phyloP scores from a whole-genome alignment of 1,139 yeast genomes.

The Hanseniaspora gamundiae region DNA sequence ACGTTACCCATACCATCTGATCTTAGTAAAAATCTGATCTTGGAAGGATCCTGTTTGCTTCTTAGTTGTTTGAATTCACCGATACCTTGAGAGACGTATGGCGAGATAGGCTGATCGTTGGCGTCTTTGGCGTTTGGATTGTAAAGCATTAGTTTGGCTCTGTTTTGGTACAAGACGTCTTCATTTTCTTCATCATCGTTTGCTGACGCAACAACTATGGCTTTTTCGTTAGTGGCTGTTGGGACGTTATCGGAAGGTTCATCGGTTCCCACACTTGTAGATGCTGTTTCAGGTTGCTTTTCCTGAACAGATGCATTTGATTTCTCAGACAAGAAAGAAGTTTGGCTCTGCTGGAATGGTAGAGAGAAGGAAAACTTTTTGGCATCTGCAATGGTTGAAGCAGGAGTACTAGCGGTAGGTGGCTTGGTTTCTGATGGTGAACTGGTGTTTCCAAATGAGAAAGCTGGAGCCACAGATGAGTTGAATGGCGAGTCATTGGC shows the following conservation, averaged over 20 bases:
- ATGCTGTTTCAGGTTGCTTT: conserved; percentile 9
- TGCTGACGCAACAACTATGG: conserved; percentile 34
- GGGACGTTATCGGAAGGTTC: conserved; percentile 36
- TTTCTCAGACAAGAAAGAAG: conserved; percentile 5
- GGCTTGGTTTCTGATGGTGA: conserved; percentile 5
- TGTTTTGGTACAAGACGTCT: conserved; percentile 46
- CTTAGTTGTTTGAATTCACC: conserved; percentile 72
- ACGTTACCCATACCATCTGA: conserved; percentile 84
- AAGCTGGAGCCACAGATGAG: conserved; percentile 16
- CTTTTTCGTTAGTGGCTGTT: conserved; percentile 35
- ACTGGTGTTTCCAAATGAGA: conserved; percentile 19
- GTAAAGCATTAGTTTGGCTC: conserved; percentile 60
- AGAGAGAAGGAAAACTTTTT: conserved; percentile 11
- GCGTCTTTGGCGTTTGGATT: conserved; percentile 34
- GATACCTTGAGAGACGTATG: conserved; percentile 55
- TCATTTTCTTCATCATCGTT: conserved; percentile 86
- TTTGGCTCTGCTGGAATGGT: conserved; percentile 8
- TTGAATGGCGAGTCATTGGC: conserved; percentile 5
- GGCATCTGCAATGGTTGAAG: background rate
- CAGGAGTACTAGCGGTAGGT: conserved; percentile 6
- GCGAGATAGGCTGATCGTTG: conserved; percentile 37
- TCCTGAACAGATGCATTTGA: conserved; percentile 8
- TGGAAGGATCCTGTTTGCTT: conserved; percentile 39
- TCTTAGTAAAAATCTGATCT: conserved; percentile 63
- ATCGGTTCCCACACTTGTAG: conserved; percentile 25